phyloP scores from a whole-genome alignment of 2,329 filamentous ascomycete genomes.

The Cordyceps militaris region DNA sequence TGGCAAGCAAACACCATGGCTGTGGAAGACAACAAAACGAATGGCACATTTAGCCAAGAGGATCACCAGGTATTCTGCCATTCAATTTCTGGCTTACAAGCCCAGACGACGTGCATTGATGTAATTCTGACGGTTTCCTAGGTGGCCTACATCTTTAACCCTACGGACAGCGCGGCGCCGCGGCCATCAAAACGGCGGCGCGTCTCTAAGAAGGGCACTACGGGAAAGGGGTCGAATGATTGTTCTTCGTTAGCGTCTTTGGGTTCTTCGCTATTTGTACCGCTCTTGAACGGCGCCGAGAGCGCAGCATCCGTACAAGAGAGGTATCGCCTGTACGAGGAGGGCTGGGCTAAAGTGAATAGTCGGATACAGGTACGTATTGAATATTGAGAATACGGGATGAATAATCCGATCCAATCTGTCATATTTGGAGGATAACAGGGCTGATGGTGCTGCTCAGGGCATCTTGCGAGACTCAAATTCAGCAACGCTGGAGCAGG shows the following conservation, averaged over 20 bases:
- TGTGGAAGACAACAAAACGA: slow-evolving; percentile 16
- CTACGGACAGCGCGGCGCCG: slow-evolving; percentile 33
- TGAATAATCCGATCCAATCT: neutral
- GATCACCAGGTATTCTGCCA: slow-evolving; percentile 35
- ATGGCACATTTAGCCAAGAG: slow-evolving; percentile 28
- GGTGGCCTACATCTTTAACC: slow-evolving; percentile 57
- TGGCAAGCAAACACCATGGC: slow-evolving; percentile 1
- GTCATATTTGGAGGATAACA: neutral
- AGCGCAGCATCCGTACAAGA: slow-evolving; percentile 38
- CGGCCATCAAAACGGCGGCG: slow-evolving; percentile 52
- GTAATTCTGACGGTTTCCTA: slow-evolving; percentile 25
- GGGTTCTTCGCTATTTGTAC: slow-evolving; percentile 35
- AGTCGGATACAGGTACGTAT: slow-evolving; percentile 46
- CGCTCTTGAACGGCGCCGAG: slow-evolving; percentile 50
- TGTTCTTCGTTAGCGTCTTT: neutral
- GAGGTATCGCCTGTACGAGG: slow-evolving; percentile 53
- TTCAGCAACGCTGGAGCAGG: slow-evolving; percentile 50
- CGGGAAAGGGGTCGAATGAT: slow-evolving; percentile 18
- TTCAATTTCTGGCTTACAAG: too few species aligned
- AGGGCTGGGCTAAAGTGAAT: slow-evolving; percentile 59
- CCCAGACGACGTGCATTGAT: neutral
- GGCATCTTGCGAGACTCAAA: slow-evolving; percentile 54
- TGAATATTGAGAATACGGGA: slow-evolving; percentile 13
- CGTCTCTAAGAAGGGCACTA: slow-evolving; percentile 38
- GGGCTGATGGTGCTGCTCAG: slow-evolving; percentile 25